Evolutionary conservation across 257 asterid genomes (phyloP).

Genomic region (Primulina huaijiensis): DNA sequence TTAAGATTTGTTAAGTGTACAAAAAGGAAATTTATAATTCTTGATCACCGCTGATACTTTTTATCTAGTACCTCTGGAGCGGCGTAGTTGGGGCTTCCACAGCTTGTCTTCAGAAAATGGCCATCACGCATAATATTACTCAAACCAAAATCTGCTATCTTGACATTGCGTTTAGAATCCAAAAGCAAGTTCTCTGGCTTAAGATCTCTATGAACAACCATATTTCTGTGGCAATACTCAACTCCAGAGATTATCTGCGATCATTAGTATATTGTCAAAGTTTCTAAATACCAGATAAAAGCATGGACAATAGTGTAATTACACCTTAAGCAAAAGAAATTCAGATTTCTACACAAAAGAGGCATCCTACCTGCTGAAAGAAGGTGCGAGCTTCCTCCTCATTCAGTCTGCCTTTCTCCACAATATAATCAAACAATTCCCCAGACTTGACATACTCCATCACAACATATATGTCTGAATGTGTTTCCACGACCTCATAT

Average conservation of each 20-base stretch:
- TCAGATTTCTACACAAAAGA: not conserved
- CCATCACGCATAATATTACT: constrained; percentile 99
- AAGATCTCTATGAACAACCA: constrained; percentile 98
- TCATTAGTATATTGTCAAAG: constrained; percentile 23
- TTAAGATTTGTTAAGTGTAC: constrained; percentile 17
- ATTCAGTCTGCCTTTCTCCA: constrained; percentile 82
- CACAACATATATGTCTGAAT: constrained; percentile 73
- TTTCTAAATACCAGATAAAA: constrained; percentile 18
- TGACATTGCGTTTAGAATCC: constrained; percentile 89
- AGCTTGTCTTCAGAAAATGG: constrained; percentile 96
- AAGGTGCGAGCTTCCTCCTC: constrained; percentile 86
- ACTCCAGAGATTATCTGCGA: constrained; percentile 95
- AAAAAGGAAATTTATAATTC: constrained; percentile 1
- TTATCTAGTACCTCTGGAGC: constrained; percentile 81
- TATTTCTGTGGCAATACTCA: constrained; percentile 97
- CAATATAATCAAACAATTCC: constrained; percentile 86
- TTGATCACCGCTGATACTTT: not conserved
- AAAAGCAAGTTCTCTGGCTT: constrained; percentile 93
- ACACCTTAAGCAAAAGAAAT: constrained; percentile 5
- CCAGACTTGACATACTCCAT: constrained; percentile 91
- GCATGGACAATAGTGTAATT: not conserved
- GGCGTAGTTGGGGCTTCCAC: constrained; percentile 99
- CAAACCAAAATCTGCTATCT: constrained; percentile 97
- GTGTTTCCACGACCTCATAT: constrained; percentile 85
- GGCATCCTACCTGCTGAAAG: constrained; percentile 76